Base-by-base conservation (phyloP, 192 early-diverging fungal species). In the Coemansia sp. region DNA sequence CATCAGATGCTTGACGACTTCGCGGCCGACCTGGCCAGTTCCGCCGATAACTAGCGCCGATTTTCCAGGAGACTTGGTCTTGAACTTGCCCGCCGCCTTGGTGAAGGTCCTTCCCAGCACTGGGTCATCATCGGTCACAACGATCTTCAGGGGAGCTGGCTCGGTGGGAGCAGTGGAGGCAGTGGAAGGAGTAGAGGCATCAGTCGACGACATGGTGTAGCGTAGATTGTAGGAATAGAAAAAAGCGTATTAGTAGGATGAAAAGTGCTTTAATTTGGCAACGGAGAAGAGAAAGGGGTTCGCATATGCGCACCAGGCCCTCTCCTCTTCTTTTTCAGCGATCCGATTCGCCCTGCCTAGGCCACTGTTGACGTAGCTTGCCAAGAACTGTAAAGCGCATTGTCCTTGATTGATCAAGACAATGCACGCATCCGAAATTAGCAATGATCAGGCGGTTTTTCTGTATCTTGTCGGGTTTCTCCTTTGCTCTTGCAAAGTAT, bases 21-120 rank as follows among this genome's bases (percentile, higher is more conserved):
- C 70, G 58, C 76, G 69, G n/a, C 82, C 82, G 7, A 73, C 70
- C 62, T 83, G 70, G 43, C 82, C 82, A 0, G 76, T 83, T 35
- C 66, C 70, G 37, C 82, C 82, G n/a, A 83, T 36, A 0, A 83
- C 72, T 8, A 83, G 43, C 1, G 73, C 82, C 34, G 63, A 65
- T 61, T 64, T 64, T n/a, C 68, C 68, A 0, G 68, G 65, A 6
- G 62, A 36, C 31, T 38, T 39, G 28, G 58, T 48, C 53, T 68
- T 70, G 68, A 79, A 79, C 60, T 64, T 72, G 61, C 52, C 45
- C 11, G 77, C 72, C 3, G 71, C 65, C 47, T 68, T 59, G 48
- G 58, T 48, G 55, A 79, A 74, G 0, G 43, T 57, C 21, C 59
- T 65, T 25, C 77, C 67, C 18, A 79, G 60, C 3, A 59, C 61